Evolutionary conservation across 2,329 filamentous ascomycete species (phyloP).

Genomic region (Nemania bipapillata): DNA sequence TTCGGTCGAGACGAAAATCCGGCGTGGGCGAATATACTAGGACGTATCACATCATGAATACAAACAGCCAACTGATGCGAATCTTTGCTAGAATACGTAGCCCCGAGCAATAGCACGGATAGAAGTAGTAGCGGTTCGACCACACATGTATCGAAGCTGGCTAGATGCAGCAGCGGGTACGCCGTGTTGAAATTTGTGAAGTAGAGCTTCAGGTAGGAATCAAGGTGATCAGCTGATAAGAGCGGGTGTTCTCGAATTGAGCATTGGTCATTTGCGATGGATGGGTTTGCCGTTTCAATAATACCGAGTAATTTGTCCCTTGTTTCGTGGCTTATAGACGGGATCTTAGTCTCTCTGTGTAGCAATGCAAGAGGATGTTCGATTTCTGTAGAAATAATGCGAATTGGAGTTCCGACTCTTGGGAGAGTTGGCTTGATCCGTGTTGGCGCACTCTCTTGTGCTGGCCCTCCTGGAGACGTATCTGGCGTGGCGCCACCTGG

Average conservation of each 20-base stretch:
- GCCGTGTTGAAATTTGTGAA: slow-evolving; percentile 69
- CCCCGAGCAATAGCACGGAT: slow-evolving; percentile 68
- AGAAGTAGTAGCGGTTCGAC: slow-evolving; percentile 65
- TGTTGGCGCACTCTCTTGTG: neutral
- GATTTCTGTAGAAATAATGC: slow-evolving; percentile 7
- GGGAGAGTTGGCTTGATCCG: neutral
- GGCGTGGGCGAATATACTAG: slow-evolving; percentile 67
- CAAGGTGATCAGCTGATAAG: slow-evolving; percentile 62
- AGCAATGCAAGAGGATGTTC: slow-evolving; percentile 21
- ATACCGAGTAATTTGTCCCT: slow-evolving; percentile 43
- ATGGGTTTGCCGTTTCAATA: slow-evolving; percentile 61
- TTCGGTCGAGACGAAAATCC: slow-evolving; percentile 68
- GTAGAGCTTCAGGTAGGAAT: slow-evolving; percentile 68
- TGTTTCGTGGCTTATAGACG: neutral
- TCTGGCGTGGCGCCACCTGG: neutral
- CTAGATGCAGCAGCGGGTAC: slow-evolving; percentile 68
- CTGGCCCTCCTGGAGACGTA: neutral
- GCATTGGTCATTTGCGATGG: slow-evolving; percentile 59
- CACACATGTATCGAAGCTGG: slow-evolving; percentile 64
- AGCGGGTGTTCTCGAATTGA: slow-evolving; percentile 63
- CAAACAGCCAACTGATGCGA: slow-evolving; percentile 70
- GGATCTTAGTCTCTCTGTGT: slow-evolving; percentile 2
- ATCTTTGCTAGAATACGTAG: slow-evolving; percentile 69
- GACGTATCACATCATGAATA: slow-evolving; percentile 69
- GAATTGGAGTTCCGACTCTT: neutral